phyloP scores from a whole-genome alignment of 306 rosid genomes.

The Lathyrus sativus region DNA sequence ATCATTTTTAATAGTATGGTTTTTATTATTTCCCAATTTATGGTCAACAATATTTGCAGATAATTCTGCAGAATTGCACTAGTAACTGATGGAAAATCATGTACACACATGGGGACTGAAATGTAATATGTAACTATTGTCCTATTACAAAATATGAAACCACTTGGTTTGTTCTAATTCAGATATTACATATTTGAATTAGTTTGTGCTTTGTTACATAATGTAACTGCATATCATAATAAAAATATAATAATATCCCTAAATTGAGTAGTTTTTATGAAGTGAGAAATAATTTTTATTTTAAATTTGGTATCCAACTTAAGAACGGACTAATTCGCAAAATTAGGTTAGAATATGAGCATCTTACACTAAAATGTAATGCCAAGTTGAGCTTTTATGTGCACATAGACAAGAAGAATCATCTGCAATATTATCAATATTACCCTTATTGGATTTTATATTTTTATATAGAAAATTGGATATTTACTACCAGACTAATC shows the following conservation, averaged over 20 bases:
- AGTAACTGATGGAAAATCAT: constrained; percentile 10
- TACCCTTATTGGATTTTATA: too few species aligned
- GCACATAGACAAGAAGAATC: constrained; percentile 41
- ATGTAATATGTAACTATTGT: not conserved
- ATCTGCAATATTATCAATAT: constrained; percentile 22
- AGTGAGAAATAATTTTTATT: not conserved
- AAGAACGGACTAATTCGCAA: too few species aligned
- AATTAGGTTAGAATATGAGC: not conserved
- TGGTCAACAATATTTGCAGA: constrained; percentile 27
- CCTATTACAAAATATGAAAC: too few species aligned
- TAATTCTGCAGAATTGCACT: constrained; percentile 25
- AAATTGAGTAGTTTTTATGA: not conserved
- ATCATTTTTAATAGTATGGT: not conserved
- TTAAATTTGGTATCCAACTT: too few species aligned
- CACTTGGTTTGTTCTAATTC: not conserved
- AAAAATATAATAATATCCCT: not conserved
- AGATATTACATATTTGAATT: constrained; percentile 14
- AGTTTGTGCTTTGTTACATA: not conserved
- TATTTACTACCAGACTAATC: too few species aligned
- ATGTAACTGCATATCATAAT: not conserved
- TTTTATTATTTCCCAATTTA: constrained; percentile 10
- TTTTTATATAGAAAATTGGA: too few species aligned
- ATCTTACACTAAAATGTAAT: not conserved
- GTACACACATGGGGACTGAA: constrained; percentile 18
- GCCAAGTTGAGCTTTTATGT: constrained; percentile 27